Evolutionary conservation across 192 early-diverging fungal species (phyloP), one percentile per base, ranked within the genome.

Genomic region (Chytriomyces sp.): DNA sequence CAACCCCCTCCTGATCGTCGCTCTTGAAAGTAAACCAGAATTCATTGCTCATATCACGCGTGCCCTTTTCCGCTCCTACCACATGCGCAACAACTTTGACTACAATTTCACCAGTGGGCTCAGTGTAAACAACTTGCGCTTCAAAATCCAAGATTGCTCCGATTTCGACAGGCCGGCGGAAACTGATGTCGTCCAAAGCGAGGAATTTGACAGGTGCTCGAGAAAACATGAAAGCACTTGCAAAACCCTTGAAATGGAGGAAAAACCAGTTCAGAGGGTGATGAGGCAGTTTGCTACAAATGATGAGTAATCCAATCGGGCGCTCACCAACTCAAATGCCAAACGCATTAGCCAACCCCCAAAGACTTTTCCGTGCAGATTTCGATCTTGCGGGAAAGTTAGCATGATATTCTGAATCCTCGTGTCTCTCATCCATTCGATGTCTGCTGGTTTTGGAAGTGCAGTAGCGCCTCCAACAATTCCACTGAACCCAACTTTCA

Each of bases 161-260:
- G 67, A 97, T 92, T 48, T 86, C 86, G 45, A 97, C 96, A 0
- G 96, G 94, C 79, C 91, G 91, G n/a, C 86, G 81, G 77, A 97
- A 96, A 23, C 89, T 84, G 24, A 86, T 77, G 62, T 88, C 85
- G 64, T 84, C 84, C 28, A 86, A 62, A 7, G 83, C 81, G 4
- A 79, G 8, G 61, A 73, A 73, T 26, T 73, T n/a, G 11, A 73
- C 24, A 7, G 72, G 13, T 18, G 11, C 45, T 28, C 16, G 23
- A 61, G 13, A 23, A 26, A 73, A 61, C 20, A 59, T 62, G 18
- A 63, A 49, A 18, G 23, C 61, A 20, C 18, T 62, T 23, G 57
- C 61, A 28, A 43, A 61, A 18, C 26, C 70, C 35, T 35, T 35
- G 69, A 94, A 90, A 7, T 69, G 49, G 91, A 84, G 5, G 69